phyloP scores from a whole-genome alignment of 768 basidiomycete genomes.

The Tulasnella sp. region DNA sequence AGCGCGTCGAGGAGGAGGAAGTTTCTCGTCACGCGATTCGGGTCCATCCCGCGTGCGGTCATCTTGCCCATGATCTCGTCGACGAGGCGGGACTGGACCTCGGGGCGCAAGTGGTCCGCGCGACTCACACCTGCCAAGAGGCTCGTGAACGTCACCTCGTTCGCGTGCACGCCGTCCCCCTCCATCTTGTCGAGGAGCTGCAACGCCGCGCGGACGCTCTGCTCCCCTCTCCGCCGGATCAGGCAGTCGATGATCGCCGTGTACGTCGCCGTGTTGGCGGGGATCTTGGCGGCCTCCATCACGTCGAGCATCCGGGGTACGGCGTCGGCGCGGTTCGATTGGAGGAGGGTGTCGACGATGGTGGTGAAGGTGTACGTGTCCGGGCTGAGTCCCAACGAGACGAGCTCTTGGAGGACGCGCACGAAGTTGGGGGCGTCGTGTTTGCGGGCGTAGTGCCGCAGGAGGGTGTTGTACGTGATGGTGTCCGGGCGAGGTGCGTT shows the following conservation, averaged over 20 bases:
- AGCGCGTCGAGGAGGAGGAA: constrained; percentile 60
- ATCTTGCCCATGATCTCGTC: constrained; percentile 48
- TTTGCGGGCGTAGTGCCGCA: constrained; percentile 52
- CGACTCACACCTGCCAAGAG: constrained; percentile 64
- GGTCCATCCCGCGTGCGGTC: constrained; percentile 39
- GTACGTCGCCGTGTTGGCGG: constrained; percentile 65
- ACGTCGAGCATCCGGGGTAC: constrained; percentile 48
- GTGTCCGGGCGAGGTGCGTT: constrained; percentile 56
- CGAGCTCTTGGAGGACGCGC: constrained; percentile 45
- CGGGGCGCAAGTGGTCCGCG: constrained; percentile 37
- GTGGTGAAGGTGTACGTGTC: constrained; percentile 84
- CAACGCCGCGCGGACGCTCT: constrained; percentile 48
- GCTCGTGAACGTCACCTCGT: constrained; percentile 74
- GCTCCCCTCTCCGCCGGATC: constrained; percentile 42
- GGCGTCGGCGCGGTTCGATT: constrained; percentile 45
- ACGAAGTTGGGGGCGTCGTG: constrained; percentile 54
- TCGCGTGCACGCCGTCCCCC: constrained; percentile 39
- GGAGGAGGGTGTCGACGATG: constrained; percentile 65
- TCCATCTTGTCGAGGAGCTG: constrained; percentile 69
- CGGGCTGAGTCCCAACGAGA: constrained; percentile 41
- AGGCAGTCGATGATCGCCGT: constrained; percentile 70
- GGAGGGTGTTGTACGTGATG: constrained; percentile 69
- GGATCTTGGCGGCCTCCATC: constrained; percentile 65
- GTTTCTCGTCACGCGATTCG: constrained; percentile 63
- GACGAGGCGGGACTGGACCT: constrained; percentile 22